Percentiles rank a stretch among this genome's conserved stretches.
Evolutionary conservation across 495 filamentous ascomycete genomes (phyloP).

Genomic region (Penicillium waksmanii): DNA sequence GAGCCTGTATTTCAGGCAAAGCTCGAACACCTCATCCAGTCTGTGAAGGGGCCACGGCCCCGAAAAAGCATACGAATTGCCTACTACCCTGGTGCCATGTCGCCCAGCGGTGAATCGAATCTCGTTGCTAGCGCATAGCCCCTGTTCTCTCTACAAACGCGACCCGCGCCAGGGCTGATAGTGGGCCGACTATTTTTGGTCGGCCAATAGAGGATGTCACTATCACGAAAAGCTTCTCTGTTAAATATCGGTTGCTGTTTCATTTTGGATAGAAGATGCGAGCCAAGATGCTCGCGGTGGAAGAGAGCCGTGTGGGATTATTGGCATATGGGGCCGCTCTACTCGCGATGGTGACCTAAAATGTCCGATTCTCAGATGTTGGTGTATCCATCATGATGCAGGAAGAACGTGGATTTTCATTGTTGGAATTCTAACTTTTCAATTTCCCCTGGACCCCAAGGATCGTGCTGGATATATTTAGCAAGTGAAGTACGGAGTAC

Average conservation of each 20-base stretch:
- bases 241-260: background rate
- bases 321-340: background rate
- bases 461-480: conserved; percentile 1
- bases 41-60: background rate
- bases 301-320: background rate
- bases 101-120: background rate
- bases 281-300: background rate
- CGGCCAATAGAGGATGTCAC: background rate
- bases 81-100: too few species aligned
- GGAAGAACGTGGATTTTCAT: background rate
- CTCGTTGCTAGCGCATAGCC: background rate
- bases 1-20: background rate
- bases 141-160: background rate
- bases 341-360: background rate
- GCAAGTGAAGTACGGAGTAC: too few species aligned
- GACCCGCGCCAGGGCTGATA: background rate
- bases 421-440: background rate
- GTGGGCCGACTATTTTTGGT: conserved; percentile 4
- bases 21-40: background rate
- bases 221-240: background rate
- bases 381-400: background rate
- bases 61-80: background rate
- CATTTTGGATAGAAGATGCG: background rate
- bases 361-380: background rate
- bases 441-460: background rate